Evolutionary conservation across 768 basidiomycete species (phyloP).

Genomic region (Suillus tomentosus): DNA sequence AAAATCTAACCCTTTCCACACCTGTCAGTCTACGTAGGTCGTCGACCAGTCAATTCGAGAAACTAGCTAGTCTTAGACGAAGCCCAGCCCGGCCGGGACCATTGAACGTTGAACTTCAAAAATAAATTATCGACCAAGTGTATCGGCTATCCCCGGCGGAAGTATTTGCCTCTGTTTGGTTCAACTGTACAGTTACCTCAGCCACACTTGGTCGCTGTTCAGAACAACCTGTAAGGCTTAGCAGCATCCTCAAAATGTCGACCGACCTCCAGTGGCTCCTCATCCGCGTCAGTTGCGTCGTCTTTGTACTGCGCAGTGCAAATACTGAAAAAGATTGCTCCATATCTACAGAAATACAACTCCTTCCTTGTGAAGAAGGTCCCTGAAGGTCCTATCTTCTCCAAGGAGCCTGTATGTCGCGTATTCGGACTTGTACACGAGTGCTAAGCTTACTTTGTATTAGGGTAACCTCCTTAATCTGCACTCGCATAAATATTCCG

Average conservation of each 20-base stretch:
- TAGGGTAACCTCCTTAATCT: slow-evolving; percentile 87
- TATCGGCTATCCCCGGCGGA: slow-evolving; percentile 6
- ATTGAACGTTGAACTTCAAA: neutral
- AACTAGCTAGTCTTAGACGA: no score
- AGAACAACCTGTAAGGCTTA: slow-evolving; percentile 12
- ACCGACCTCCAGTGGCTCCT: slow-evolving; percentile 94
- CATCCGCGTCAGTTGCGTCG: slow-evolving; percentile 64
- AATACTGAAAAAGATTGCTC: slow-evolving; percentile 4
- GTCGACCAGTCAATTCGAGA: neutral
- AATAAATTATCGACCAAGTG: neutral
- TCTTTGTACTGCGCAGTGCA: neutral
- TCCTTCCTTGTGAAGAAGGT: slow-evolving; percentile 83
- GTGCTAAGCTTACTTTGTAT: slow-evolving; percentile 14
- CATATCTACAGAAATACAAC: slow-evolving; percentile 64
- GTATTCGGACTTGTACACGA: neutral
- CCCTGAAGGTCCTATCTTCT: slow-evolving; percentile 75
- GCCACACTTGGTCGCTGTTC: slow-evolving; percentile 30
- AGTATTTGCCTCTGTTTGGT: slow-evolving; percentile 29
- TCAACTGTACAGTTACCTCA: slow-evolving; percentile 35
- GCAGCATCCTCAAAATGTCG: slow-evolving; percentile 60
- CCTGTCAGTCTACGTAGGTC: neutral
- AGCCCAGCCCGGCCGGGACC: no score
- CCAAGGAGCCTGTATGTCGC: slow-evolving; percentile 74
- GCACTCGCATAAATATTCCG: slow-evolving; percentile 93
- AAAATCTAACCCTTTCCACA: neutral